These are phyloP conservation scores for Blastocrithidia nonstop DNA, from an alignment of 208 protist genomes.

Conservation along the genomic window DNA sequence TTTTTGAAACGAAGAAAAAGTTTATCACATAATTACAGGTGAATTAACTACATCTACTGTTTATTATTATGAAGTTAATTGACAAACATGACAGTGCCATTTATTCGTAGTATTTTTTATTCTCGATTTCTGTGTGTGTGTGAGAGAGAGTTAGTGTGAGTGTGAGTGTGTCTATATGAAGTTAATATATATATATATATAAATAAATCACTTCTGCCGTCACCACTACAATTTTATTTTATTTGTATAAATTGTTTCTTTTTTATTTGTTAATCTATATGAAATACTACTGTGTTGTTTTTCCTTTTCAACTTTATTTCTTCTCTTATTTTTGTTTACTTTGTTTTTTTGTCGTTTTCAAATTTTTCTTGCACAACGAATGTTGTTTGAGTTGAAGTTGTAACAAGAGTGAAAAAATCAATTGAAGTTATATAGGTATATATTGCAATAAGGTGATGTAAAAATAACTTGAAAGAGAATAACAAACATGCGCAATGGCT, in stretches of 20 bases:
- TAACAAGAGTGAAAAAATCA: no score
- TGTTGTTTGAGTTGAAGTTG: constrained; percentile 1
- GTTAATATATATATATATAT: background rate
- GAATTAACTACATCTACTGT: no score
- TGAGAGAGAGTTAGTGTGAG: background rate
- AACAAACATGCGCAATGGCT: background rate
- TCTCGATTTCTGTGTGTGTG: constrained; percentile 4
- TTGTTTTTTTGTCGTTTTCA: constrained; percentile 8
- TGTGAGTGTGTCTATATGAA: background rate
- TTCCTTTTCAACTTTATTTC: constrained; percentile 3
- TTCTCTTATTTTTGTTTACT: constrained; percentile 6
- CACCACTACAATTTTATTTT: background rate
- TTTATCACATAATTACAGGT: no score
- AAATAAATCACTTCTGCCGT: background rate
- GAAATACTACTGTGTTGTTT: no score
- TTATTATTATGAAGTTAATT: no score
- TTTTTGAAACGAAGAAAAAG: no score
- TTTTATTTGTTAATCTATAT: no score
- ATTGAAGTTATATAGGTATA: no score
- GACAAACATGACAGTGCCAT: no score
- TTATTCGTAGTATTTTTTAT: constrained; percentile 1
- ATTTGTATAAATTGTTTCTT: background rate
- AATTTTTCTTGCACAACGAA: constrained; percentile 6
- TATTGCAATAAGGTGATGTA: no score
- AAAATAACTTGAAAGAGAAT: no score